Base-by-base conservation (phyloP, 2,329 filamentous ascomycete genomes). In the Emericellopsis cladophorae region DNA sequence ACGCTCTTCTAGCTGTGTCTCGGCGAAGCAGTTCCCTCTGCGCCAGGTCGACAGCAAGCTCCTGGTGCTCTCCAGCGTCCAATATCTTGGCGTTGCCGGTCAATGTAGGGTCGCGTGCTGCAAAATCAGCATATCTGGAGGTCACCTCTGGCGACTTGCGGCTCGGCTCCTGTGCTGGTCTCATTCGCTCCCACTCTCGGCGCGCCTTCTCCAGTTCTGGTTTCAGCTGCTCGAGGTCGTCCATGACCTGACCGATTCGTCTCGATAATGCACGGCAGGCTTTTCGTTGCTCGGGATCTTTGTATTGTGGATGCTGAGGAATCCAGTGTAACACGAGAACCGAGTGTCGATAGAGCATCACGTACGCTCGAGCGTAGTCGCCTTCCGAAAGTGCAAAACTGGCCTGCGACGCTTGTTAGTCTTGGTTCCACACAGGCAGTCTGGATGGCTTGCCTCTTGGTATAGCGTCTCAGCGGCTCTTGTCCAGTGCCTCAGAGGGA, bases 301-400 rank as follows among this genome's bases (percentile, higher is more conserved):
- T 81, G 36, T 76, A 76, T 42, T 92, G 78, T 2, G 90, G 88
- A 51, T 96, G 92, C 2, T 66, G 72, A 0, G 76, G 71, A 8
- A 98, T 68, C 41, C 82, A 73, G 7, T 86, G 75, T 23, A 95
- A 66, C 21, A 95, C 76, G n/a, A 98, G 77, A 40, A 81, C 73
- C 9, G 87, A 87, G 62, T 94, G 88, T 50, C 92, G 80, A 56
- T 92, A 86, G n/a, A 94, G 75, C 44, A 96, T 78, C 41, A 95
- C 74, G 59, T 94, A 98, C 5, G 90, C 85, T 54, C 92, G 83
- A 51, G 88, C 78, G 48, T 87, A 78, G 60, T 95, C 89, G 52
- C 82, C 81, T 60, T 96, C 90, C 34, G 75, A 74, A 52, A 92
- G 74, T 56, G 95, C 95, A 51, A 90, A 86, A 40, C 77, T 72